Percentiles rank a stretch among this genome's conserved stretches.
Evolutionary conservation across 2,329 filamentous ascomycete genomes (phyloP).

Genomic region (Furcasterigmium furcatum): DNA sequence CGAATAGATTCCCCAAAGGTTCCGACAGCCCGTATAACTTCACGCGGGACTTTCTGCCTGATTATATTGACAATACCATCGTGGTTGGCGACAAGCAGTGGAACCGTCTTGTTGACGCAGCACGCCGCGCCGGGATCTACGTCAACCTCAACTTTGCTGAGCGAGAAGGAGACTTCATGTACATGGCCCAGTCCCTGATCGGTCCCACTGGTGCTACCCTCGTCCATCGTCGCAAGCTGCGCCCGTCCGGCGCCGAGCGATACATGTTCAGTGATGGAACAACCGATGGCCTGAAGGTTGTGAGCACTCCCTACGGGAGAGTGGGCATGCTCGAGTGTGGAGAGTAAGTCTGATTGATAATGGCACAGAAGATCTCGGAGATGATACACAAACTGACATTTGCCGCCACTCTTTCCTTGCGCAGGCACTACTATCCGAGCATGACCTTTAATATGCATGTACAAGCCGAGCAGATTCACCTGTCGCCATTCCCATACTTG

Average conservation of each 20-base stretch:
- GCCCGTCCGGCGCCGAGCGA: conserved; percentile 49
- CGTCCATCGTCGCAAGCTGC: conserved; percentile 42
- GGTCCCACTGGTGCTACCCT: conserved; percentile 32
- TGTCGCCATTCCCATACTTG: conserved; percentile 3
- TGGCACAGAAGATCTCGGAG: not conserved
- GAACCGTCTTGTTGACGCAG: not conserved
- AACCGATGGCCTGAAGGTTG: conserved; percentile 33
- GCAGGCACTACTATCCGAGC: conserved; percentile 1
- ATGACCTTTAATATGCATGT: conserved; percentile 8
- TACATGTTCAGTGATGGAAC: conserved; percentile 44
- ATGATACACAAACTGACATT: not conserved
- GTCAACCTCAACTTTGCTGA: conserved; percentile 30
- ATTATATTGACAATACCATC: conserved; percentile 3
- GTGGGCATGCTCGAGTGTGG: conserved; percentile 45
- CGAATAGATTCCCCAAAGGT: conserved; percentile 4
- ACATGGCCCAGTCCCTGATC: conserved; percentile 44
- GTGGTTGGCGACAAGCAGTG: conserved; percentile 1
- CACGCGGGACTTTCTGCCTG: not conserved
- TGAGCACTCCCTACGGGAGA: conserved; percentile 31
- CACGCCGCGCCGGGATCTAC: not conserved
- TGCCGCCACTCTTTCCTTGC: not conserved
- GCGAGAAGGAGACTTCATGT: conserved; percentile 29
- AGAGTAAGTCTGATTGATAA: conserved; percentile 30
- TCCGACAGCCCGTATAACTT: conserved; percentile 3
- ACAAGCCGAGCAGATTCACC: conserved; percentile 3